Conservation (phyloP, 371 early-diverging fungal genomes). For the Syncephalastrum contaminatum region DNA sequence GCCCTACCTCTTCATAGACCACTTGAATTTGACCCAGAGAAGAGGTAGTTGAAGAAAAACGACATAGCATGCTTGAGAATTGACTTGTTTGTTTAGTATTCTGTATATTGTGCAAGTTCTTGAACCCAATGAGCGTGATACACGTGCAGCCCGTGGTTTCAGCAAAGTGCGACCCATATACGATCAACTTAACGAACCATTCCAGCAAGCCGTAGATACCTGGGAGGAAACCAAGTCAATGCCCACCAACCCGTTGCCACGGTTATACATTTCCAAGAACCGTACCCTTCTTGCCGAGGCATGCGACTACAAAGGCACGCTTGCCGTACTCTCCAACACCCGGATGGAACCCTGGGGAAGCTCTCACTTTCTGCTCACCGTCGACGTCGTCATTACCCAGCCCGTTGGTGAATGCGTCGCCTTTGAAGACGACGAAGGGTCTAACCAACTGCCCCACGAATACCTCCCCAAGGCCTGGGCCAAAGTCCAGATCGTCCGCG, state of each 20-base stretch:
- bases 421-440: conserved; percentile 22
- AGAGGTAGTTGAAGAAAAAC: no score
- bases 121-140: conserved; percentile 17
- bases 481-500: conserved; percentile 28
- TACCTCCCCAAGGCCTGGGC: conserved; percentile 42
- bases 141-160: conserved; percentile 28
- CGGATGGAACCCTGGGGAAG: not conserved
- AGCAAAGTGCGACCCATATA: conserved; percentile 29
- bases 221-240: conserved; percentile 5
- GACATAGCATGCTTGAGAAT: no score
- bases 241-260: conserved; percentile 25
- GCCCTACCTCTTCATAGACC: no score
- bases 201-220: conserved; percentile 24
- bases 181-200: conserved; percentile 29
- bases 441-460: conserved; percentile 17
- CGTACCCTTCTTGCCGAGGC: conserved; percentile 38
- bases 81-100: conserved; percentile 8
- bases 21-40: no score
- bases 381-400: conserved; percentile 31
- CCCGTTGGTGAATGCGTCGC: conserved; percentile 34
- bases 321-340: conserved; percentile 29
- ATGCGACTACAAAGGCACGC: conserved; percentile 21
- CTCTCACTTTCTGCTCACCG: conserved; percentile 15
- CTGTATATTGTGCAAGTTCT: conserved; percentile 35
- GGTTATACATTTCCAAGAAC: conserved; percentile 45